A percentile compares a stretch with the other conserved stretches of the same genome.
Conservation (phyloP, 2,329 filamentous ascomycete genomes). For the Chrysosporium keratinophilum region DNA sequence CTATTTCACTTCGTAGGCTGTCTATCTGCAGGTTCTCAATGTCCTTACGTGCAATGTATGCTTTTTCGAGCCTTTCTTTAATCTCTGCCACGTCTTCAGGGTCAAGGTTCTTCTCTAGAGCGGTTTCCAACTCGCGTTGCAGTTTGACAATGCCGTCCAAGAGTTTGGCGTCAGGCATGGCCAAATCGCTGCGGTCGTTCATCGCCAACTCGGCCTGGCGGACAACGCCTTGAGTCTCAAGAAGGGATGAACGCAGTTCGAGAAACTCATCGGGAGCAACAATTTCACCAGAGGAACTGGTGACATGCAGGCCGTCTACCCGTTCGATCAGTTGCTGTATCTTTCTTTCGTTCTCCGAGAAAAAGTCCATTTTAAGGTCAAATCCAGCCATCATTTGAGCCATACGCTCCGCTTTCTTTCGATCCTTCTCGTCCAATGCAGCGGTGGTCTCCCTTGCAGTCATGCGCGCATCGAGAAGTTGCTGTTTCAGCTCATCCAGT, state of each 20-base stretch:
- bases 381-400: constrained; percentile 99
- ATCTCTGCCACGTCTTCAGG: constrained; percentile 74
- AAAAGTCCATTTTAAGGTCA: constrained; percentile 82
- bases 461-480: constrained; percentile 92
- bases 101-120: constrained; percentile 67
- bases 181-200: constrained; percentile 47
- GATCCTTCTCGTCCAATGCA: constrained; percentile 90
- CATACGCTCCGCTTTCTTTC: constrained; percentile 98
- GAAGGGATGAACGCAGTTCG: constrained; percentile 63
- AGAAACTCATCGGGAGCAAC: constrained; percentile 73
- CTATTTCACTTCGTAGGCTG: constrained; percentile 64
- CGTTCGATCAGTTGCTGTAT: constrained; percentile 76
- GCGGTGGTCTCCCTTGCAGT: constrained; percentile 86
- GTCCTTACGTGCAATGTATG: constrained; percentile 64
- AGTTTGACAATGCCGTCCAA: constrained; percentile 64
- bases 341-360: constrained; percentile 82
- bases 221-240: constrained; percentile 86
- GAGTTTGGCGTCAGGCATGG: constrained; percentile 54
- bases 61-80: constrained; percentile 65
- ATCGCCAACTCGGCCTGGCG: constrained; percentile 83
- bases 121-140: constrained; percentile 72
- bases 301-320: constrained; percentile 66
- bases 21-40: constrained; percentile 63
- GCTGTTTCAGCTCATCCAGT: constrained; percentile 90
- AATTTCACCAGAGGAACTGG: constrained; percentile 64